Percentiles rank a stretch among this genome's conserved stretches.
phyloP scores from a whole-genome alignment of 495 filamentous ascomycete species.

The Aspergillus conjunctus region DNA sequence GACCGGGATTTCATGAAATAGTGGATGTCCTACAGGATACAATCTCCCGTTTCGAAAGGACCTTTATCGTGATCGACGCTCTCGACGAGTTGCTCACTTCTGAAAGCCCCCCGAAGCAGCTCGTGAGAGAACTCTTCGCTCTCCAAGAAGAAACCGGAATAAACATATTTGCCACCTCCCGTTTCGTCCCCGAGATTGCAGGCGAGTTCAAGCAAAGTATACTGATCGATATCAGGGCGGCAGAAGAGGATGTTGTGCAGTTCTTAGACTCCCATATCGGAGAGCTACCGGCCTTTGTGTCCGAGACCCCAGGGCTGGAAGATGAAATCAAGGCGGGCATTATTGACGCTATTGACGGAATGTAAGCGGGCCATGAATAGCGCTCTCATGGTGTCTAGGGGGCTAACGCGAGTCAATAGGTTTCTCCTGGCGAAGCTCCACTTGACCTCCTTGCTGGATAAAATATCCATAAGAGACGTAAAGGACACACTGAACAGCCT shows the following conservation, averaged over 20 bases:
- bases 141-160: conserved; percentile 29
- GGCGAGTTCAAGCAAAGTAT: conserved; percentile 26
- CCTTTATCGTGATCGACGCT: conserved; percentile 50
- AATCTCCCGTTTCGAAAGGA: conserved; percentile 22
- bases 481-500: conserved; percentile 31
- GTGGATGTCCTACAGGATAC: conserved; percentile 24
- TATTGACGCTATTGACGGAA: conserved; percentile 29
- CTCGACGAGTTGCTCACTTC: conserved; percentile 42
- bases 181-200: conserved; percentile 32
- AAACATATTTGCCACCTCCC: conserved; percentile 37
- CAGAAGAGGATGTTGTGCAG: conserved; percentile 33
- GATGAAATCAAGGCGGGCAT: conserved; percentile 27
- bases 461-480: conserved; percentile 35
- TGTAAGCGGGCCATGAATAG: conserved; percentile 18
- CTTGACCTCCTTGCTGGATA: conserved; percentile 37
- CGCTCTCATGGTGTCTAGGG: no score
- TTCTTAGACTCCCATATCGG: conserved; percentile 37
- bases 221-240: conserved; percentile 33
- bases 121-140: conserved; percentile 30
- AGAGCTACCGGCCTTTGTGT: conserved; percentile 28
- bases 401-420: conserved; percentile 30
- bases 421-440: conserved; percentile 46
- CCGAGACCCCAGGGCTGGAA: conserved; percentile 22
- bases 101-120: conserved; percentile 31
- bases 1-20: conserved; percentile 31